Base-by-base conservation (phyloP, 75 land plant species). In the Picea sitchensis region DNA sequence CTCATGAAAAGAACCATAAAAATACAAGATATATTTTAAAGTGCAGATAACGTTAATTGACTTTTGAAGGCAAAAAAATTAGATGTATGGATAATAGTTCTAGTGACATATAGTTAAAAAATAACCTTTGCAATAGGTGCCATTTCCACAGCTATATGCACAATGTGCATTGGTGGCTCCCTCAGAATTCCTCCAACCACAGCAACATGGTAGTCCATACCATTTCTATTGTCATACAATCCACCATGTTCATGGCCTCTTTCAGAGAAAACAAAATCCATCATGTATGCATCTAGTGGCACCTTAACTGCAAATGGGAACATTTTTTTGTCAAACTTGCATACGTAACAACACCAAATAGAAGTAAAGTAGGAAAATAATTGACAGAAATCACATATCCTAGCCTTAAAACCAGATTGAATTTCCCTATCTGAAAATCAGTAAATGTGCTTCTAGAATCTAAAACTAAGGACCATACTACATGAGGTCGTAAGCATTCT, bases 221-320 rank as follows among this genome's bases (percentile, higher is more conserved):
- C 96, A 84, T 88, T 83, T 61, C 82, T 89, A 65, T 95, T 95
- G 76, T 95, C 98, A 88, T 83, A 95, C 23, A 88, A 69, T 58
- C 98, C 98, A 61, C 96, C 98, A 76, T 36, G 2, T 17, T 77
- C 80, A 86, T 91, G 87, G 60, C 89, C 91, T 65, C 78, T 87
- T 85, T 95, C 98, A 78, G 96, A 93, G 85, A 95, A 93, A 41
- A 95, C 98, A 86, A 93, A 93, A 77, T 95, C 98, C 98, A 95
- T 93, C 89, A 91, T 84, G 64, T 95, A 93, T 59, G 98, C 96
- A 87, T 95, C 98, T 76, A 87, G 54, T 59, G 98, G 98, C 78
- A 95, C 91, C 79, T 87, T 91, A 36, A 95, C 98, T 95, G 92
- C 78, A 85, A 71, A 81, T 30, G 30, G 61, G 56, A 32, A 64